phyloP scores from a whole-genome alignment of 2,329 filamentous ascomycete species.

The Calonectria fujianensis region DNA sequence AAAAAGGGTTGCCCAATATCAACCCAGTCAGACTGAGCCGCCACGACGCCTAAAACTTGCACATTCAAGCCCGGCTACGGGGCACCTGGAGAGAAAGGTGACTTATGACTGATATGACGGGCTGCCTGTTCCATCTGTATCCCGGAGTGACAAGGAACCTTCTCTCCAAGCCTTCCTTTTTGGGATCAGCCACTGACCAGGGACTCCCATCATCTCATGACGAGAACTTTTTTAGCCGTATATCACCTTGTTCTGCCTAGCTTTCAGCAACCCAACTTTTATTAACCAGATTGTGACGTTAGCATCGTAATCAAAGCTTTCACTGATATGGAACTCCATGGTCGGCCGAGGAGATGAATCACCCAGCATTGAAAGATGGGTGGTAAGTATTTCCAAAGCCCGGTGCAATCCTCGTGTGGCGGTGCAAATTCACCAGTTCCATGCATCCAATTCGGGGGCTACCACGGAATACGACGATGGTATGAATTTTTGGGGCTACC shows the following conservation, averaged over 20 bases:
- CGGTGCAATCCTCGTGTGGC: constrained; percentile 31
- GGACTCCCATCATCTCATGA: constrained; percentile 45
- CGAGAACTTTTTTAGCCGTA: constrained; percentile 49
- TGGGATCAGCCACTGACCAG: constrained; percentile 52
- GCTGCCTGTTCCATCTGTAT: constrained; percentile 51
- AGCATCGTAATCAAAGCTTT: neutral
- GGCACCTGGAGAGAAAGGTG: constrained; percentile 5
- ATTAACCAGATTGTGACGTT: neutral
- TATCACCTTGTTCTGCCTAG: constrained; percentile 19
- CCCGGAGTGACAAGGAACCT: constrained; percentile 48
- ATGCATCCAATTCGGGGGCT: constrained; percentile 12
- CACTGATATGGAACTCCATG: no score
- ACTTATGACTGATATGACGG: constrained; percentile 40
- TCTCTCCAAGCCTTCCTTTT: constrained; percentile 51
- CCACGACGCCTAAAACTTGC: constrained; percentile 4
- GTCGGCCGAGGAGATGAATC: neutral
- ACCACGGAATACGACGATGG: constrained; percentile 1
- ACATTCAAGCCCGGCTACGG: constrained; percentile 16
- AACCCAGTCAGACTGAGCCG: constrained; percentile 4
- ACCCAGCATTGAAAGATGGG: neutral
- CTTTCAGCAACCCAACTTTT: constrained; percentile 30
- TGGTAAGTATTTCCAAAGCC: neutral
- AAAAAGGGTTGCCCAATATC: constrained; percentile 7
- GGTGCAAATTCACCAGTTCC: constrained; percentile 27
- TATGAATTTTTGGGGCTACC: constrained; percentile 20